phyloP scores from a whole-genome alignment of 78 protist genomes.

The Mastigamoeba balamuthi region DNA sequence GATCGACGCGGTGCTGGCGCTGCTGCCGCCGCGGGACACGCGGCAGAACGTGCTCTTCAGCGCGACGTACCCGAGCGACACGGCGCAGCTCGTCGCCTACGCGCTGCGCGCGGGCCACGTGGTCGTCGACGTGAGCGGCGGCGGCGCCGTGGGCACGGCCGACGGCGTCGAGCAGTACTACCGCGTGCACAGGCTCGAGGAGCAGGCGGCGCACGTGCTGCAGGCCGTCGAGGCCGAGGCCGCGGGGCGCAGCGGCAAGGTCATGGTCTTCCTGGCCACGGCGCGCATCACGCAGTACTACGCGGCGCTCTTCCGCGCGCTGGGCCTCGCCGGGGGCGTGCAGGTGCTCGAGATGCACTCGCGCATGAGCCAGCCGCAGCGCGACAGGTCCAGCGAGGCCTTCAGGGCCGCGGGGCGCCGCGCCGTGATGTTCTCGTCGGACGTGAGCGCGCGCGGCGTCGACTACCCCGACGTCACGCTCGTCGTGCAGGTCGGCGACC shows the following conservation, averaged over 20 bases:
- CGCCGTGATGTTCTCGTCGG: constrained; percentile 14
- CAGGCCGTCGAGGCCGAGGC: not conserved
- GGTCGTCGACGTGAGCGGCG: constrained; percentile 22
- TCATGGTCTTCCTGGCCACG: constrained; percentile 43
- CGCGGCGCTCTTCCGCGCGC: not conserved
- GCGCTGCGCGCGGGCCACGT: not conserved
- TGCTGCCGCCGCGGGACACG: not conserved
- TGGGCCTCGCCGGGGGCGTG: not conserved
- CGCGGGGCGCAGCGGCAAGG: too few relatives aligned
- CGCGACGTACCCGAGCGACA: constrained; percentile 23
- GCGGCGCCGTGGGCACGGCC: not conserved
- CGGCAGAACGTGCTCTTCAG: constrained; percentile 59
- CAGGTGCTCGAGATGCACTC: constrained; percentile 50
- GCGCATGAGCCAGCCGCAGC: constrained; percentile 19
- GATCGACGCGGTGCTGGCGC: not conserved
- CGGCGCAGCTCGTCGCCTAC: too few relatives aligned
- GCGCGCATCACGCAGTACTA: constrained; percentile 20
- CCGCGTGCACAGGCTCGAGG: not conserved
- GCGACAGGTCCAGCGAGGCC: not conserved
- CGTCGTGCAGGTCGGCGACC: constrained; percentile 42
- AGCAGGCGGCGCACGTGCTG: not conserved
- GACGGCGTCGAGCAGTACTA: constrained; percentile 6
- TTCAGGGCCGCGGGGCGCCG: not conserved
- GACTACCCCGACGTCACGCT: constrained; percentile 42
- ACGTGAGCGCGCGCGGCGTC: constrained; percentile 45